Evolutionary conservation across 768 basidiomycete genomes (phyloP).

Genomic region (Tylopilus vinaceipallidus): DNA sequence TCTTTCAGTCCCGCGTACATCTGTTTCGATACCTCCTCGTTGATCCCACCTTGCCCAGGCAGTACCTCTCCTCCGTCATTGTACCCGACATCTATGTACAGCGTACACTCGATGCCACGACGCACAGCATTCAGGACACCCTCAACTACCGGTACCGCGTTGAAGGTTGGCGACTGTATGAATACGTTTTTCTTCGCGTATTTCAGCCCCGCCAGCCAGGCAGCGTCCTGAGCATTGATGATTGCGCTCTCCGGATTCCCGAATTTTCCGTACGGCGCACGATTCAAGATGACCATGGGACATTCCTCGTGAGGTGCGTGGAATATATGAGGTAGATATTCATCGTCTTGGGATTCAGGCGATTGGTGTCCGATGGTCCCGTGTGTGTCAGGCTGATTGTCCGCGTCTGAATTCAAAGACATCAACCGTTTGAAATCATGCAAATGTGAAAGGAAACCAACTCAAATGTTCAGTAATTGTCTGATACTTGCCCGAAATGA

Average conservation of each 20-base stretch:
- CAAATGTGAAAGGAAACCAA: slow-evolving; percentile 10
- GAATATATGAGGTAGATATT: slow-evolving; percentile 60
- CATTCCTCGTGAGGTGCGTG: slow-evolving; percentile 55
- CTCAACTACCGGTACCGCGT: slow-evolving; percentile 59
- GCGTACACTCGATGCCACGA: slow-evolving; percentile 55
- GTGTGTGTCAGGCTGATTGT: slow-evolving; percentile 34
- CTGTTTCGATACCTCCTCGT: slow-evolving; percentile 61
- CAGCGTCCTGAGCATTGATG: slow-evolving; percentile 60
- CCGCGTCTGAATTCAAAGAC: slow-evolving; percentile 27
- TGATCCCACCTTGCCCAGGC: slow-evolving; percentile 70
- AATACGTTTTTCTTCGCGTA: slow-evolving; percentile 63
- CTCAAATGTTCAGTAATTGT: slow-evolving; percentile 43
- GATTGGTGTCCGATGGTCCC: slow-evolving; percentile 29
- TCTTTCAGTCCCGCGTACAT: slow-evolving; percentile 53
- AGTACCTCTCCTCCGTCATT: slow-evolving; percentile 60
- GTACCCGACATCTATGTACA: slow-evolving; percentile 59
- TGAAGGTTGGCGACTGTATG: slow-evolving; percentile 73
- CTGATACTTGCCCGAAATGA: slow-evolving; percentile 34
- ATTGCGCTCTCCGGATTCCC: slow-evolving; percentile 40
- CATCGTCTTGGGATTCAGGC: slow-evolving; percentile 35
- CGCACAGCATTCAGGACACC: slow-evolving; percentile 59
- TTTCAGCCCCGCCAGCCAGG: slow-evolving; percentile 64
- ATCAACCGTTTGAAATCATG: slow-evolving; percentile 11
- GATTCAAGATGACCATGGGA: slow-evolving; percentile 66
- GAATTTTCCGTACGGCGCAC: slow-evolving; percentile 56